Percentiles rank a stretch among this genome's conserved stretches.
phyloP scores from a whole-genome alignment of 371 early-diverging fungal genomes.

The Umbelopsis sp. region DNA sequence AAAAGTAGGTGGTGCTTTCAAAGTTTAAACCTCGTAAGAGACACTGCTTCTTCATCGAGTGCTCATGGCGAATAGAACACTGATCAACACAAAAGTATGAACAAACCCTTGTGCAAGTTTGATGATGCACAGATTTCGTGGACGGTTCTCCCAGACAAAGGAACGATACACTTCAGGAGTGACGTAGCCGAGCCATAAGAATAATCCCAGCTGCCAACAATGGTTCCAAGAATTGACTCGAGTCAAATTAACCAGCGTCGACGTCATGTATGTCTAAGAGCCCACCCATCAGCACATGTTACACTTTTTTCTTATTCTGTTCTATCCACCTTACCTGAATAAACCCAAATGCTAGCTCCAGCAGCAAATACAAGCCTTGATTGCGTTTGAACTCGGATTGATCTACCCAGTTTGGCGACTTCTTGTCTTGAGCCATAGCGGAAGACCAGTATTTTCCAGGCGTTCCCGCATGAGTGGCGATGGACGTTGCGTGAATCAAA shows the following conservation, averaged over 20 bases:
- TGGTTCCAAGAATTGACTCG: constrained; percentile 17
- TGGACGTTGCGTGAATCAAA: constrained; percentile 11
- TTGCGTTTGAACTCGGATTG: constrained; percentile 13
- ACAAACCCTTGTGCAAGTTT: constrained; percentile 14
- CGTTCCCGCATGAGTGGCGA: background rate
- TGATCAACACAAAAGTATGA: background rate
- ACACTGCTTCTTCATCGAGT: background rate
- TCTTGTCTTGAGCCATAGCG: constrained; percentile 13
- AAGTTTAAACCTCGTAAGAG: background rate
- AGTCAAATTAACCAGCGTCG: constrained; percentile 8
- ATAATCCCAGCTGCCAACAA: constrained; percentile 10
- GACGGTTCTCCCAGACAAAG: constrained; percentile 10
- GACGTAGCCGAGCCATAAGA: constrained; percentile 11
- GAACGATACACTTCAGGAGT: constrained; percentile 5
- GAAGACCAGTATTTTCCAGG: constrained; percentile 11
- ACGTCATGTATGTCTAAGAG: constrained; percentile 14
- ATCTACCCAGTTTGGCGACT: background rate
- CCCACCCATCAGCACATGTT: background rate
- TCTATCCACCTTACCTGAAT: background rate
- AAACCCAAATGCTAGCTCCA: background rate
- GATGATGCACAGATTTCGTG: constrained; percentile 1
- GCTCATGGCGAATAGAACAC: background rate
- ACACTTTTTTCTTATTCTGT: too few relatives aligned
- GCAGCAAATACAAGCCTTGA: background rate
- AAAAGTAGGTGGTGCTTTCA: too few relatives aligned